phyloP scores from a whole-genome alignment of 768 basidiomycete genomes.

The Austroboletus festivus region DNA sequence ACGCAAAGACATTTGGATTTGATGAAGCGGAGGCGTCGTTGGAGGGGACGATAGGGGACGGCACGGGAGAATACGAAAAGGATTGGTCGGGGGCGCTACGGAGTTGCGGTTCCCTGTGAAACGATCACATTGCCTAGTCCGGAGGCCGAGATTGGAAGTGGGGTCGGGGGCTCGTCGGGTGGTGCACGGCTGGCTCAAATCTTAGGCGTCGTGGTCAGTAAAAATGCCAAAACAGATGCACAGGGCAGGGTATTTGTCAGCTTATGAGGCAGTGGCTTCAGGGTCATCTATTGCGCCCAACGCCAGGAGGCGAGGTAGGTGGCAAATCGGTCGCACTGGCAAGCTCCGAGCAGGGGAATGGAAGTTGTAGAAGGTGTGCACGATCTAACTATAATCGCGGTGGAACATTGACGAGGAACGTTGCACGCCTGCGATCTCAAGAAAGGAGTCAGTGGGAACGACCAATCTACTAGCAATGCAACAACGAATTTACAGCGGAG shows the following conservation, averaged over 20 bases:
- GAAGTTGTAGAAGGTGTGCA: too few species aligned
- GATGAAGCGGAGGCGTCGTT: background rate
- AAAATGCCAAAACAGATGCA: constrained; percentile 58
- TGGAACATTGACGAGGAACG: too few species aligned
- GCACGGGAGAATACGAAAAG: constrained; percentile 33
- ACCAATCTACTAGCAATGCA: too few species aligned
- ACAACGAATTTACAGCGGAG: too few species aligned
- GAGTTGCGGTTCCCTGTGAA: constrained; percentile 32
- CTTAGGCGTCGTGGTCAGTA: background rate
- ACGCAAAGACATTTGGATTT: constrained; percentile 69
- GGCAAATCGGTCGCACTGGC: too few species aligned
- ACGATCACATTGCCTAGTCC: constrained; percentile 14
- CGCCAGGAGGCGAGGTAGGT: constrained; percentile 60
- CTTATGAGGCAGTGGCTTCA: constrained; percentile 50
- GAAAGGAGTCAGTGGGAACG: too few species aligned
- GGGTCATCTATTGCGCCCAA: constrained; percentile 49
- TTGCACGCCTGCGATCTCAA: too few species aligned
- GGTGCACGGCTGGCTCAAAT: background rate
- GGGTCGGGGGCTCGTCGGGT: background rate
- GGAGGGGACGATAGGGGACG: constrained; percentile 43
- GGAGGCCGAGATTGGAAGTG: background rate
- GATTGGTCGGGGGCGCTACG: constrained; percentile 43
- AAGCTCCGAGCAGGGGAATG: too few species aligned
- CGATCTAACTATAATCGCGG: too few species aligned
- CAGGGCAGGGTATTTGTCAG: constrained; percentile 50